A percentile compares a stretch with the other conserved stretches of the same genome.
phyloP scores from a whole-genome alignment of 2,329 filamentous ascomycete genomes.

The Penicillium occitanis region DNA sequence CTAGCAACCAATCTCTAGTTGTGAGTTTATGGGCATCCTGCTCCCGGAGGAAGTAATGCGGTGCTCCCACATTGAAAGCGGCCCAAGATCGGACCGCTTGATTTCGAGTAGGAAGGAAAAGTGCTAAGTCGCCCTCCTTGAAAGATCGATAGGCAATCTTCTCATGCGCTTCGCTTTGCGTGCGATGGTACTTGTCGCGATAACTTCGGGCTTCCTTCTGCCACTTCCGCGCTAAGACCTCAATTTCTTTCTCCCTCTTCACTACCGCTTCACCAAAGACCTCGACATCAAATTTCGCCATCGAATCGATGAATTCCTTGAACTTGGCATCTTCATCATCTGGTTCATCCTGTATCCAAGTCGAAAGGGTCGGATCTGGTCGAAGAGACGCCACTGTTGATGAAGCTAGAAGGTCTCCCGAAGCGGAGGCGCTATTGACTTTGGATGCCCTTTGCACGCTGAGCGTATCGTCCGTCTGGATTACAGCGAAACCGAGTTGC shows the following conservation, averaged over 20 bases:
- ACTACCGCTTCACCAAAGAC: slow-evolving; percentile 80
- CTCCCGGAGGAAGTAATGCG: slow-evolving; percentile 94
- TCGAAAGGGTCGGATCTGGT: slow-evolving; percentile 69
- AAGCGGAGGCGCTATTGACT: slow-evolving; percentile 42
- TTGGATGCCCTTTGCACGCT: slow-evolving; percentile 69
- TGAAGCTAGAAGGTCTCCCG: slow-evolving; percentile 38
- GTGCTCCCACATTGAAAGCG: slow-evolving; percentile 95
- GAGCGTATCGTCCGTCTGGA: slow-evolving; percentile 70
- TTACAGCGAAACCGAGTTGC: slow-evolving; percentile 78
- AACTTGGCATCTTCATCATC: slow-evolving; percentile 73
- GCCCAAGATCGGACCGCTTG: slow-evolving; percentile 95
- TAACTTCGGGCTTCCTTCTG: slow-evolving; percentile 85
- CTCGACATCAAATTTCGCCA: slow-evolving; percentile 80
- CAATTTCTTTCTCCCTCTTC: slow-evolving; percentile 88
- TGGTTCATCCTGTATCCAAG: slow-evolving; percentile 72
- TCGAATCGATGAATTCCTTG: slow-evolving; percentile 67
- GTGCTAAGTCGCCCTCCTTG: slow-evolving; percentile 90
- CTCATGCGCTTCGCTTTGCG: slow-evolving; percentile 83
- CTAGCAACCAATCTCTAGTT: slow-evolving; percentile 91
- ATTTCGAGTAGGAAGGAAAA: slow-evolving; percentile 92
- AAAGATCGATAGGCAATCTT: slow-evolving; percentile 96
- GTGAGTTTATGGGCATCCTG: slow-evolving; percentile 83
- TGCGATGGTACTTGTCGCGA: slow-evolving; percentile 77
- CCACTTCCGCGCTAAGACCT: slow-evolving; percentile 89
- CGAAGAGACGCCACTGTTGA: slow-evolving; percentile 39